These are phyloP conservation scores for Oxyria digyna DNA, from an alignment of 148 eudicot genomes.

Conservation along the genomic window DNA sequence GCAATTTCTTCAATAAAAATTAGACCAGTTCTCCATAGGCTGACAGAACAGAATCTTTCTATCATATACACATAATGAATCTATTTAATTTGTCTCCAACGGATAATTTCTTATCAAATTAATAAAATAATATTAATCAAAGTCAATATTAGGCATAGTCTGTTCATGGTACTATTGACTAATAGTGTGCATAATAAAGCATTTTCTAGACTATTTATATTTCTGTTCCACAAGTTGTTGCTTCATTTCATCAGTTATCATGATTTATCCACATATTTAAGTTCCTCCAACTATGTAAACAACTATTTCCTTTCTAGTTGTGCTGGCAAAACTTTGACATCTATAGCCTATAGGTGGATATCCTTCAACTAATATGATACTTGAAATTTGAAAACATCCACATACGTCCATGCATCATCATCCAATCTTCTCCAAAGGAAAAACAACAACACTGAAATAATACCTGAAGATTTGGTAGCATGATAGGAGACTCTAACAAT, in stretches of 20 bases:
- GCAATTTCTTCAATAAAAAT: background rate
- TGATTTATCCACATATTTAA: background rate
- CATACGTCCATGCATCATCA: background rate
- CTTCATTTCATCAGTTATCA: background rate
- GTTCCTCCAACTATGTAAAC: background rate
- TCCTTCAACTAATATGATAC: constrained; percentile 1
- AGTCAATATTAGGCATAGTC: background rate
- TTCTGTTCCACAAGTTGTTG: background rate
- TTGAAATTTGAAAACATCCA: background rate
- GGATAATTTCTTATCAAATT: background rate
- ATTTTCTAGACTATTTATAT: background rate
- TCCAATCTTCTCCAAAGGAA: background rate
- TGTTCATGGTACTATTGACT: background rate
- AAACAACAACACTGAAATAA: background rate
- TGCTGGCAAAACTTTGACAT: background rate
- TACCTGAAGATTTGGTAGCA: constrained; percentile 64
- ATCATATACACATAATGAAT: background rate
- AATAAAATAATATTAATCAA: background rate
- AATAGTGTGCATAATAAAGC: background rate
- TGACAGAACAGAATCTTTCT: background rate
- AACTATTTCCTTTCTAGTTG: background rate
- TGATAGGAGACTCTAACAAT: constrained; percentile 51
- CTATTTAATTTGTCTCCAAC: background rate
- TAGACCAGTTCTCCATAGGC: background rate
- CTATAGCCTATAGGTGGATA: background rate